phyloP scores from a whole-genome alignment of 2,329 filamentous ascomycete genomes.

The Harringtonia lauricola region DNA sequence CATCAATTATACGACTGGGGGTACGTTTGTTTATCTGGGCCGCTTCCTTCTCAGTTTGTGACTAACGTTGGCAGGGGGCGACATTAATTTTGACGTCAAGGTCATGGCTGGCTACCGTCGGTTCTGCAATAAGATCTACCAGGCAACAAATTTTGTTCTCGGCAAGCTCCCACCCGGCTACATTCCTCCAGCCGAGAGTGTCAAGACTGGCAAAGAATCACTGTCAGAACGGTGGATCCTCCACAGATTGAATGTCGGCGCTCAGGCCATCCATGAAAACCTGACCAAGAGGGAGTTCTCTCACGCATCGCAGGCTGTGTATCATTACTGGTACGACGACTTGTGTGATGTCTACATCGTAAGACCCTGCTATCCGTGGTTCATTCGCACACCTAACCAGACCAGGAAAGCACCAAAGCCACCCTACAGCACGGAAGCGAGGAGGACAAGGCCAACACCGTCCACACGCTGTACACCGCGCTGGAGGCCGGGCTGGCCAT shows the following conservation, averaged over 20 bases:
- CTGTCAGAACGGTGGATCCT: slow-evolving; percentile 63
- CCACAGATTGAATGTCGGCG: slow-evolving; percentile 64
- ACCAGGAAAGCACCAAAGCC: slow-evolving; percentile 72
- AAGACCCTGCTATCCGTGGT: no score
- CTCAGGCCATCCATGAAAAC: slow-evolving; percentile 60
- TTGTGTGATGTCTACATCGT: slow-evolving; percentile 79
- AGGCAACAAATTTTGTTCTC: slow-evolving; percentile 91
- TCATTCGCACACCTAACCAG: not conserved
- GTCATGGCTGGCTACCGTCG: slow-evolving; percentile 88
- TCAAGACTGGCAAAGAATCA: slow-evolving; percentile 50
- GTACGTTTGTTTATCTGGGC: no score
- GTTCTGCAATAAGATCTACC: slow-evolving; percentile 97
- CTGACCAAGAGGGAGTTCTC: slow-evolving; percentile 62
- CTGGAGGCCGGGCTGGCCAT: slow-evolving; percentile 64
- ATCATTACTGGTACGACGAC: slow-evolving; percentile 70
- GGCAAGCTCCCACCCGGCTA: slow-evolving; percentile 41
- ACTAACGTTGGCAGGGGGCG: no score
- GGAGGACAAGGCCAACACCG: slow-evolving; percentile 62
- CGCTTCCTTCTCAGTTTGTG: no score
- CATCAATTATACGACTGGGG: slow-evolving; percentile 74
- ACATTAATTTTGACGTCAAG: slow-evolving; percentile 83
- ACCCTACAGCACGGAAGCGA: slow-evolving; percentile 63
- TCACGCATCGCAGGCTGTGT: slow-evolving; percentile 58
- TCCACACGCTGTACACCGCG: slow-evolving; percentile 71
- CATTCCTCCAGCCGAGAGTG: slow-evolving; percentile 37